phyloP scores from a whole-genome alignment of 306 rosid genomes.

The Astragalus membranaceus region DNA sequence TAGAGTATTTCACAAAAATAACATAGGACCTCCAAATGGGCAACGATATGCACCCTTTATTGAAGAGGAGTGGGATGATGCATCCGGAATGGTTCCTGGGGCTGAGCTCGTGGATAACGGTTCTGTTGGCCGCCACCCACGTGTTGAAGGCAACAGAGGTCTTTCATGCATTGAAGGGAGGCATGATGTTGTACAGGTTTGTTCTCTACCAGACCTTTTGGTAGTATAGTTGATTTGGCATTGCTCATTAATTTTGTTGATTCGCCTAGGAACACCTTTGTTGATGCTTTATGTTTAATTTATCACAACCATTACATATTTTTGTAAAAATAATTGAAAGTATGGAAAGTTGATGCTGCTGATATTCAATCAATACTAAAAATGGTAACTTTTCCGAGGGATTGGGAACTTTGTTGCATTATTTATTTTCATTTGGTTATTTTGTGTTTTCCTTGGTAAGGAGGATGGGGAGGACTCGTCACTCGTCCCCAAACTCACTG shows the following conservation, averaged over 20 bases:
- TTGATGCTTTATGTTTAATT: constrained; percentile 1
- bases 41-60: constrained; percentile 96
- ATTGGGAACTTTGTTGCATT: constrained; percentile 2
- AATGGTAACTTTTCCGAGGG: background rate
- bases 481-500: background rate
- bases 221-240: background rate
- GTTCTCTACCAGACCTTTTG: constrained; percentile 8
- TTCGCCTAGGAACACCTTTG: background rate
- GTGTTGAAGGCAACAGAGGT: constrained; percentile 29
- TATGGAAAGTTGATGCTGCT: background rate
- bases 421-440: background rate
- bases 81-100: constrained; percentile 57
- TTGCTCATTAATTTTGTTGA: background rate
- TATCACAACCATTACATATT: background rate
- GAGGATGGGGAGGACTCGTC: background rate
- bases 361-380: background rate
- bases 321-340: background rate
- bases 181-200: constrained; percentile 35
- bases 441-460: background rate
- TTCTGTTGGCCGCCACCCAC: constrained; percentile 21
- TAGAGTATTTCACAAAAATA: constrained; percentile 98
- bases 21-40: constrained; percentile 97
- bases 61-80: constrained; percentile 96
- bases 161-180: constrained; percentile 28
- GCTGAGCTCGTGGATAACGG: constrained; percentile 30